These are phyloP conservation scores for Phoma herbarum DNA, from an alignment of 2,329 filamentous ascomycete species.

Conservation along the genomic window DNA sequence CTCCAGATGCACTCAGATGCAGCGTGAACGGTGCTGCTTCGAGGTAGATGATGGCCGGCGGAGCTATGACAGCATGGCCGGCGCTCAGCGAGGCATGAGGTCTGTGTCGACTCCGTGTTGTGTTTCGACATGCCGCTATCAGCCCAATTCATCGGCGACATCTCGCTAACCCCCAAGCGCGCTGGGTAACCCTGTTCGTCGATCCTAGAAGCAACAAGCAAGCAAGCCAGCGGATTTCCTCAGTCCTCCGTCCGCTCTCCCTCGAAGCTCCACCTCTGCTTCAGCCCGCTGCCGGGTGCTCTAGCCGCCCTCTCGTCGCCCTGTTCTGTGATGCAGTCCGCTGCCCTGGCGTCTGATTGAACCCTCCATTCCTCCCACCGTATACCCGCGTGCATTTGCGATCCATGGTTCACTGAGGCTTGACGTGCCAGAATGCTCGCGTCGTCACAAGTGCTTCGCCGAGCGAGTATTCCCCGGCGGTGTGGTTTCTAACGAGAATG, in stretches of 20 bases:
- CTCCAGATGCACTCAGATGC: conserved; percentile 13
- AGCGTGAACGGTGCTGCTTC: conserved; percentile 12
- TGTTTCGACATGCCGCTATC: conserved; percentile 46
- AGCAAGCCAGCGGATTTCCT: conserved; percentile 42
- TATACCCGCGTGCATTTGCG: conserved; percentile 31
- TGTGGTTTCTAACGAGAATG: conserved; percentile 53
- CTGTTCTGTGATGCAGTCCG: conserved; percentile 36
- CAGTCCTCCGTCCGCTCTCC: conserved; percentile 42
- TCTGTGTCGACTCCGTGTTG: conserved; percentile 42
- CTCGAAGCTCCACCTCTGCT: conserved; percentile 41
- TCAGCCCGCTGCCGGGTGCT: conserved; percentile 39
- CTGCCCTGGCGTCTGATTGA: conserved; percentile 31
- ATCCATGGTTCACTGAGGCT: conserved; percentile 38
- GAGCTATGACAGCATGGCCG: conserved; percentile 36
- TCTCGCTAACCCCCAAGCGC: conserved; percentile 43
- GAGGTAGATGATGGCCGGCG: conserved; percentile 11
- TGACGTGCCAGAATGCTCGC: conserved; percentile 54
- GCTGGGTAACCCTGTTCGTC: conserved; percentile 42
- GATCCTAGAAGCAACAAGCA: conserved; percentile 45
- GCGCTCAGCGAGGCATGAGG: conserved; percentile 37
- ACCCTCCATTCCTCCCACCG: conserved; percentile 29
- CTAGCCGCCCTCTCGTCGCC: conserved; percentile 32
- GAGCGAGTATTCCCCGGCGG: conserved; percentile 50
- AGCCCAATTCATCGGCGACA: conserved; percentile 42
- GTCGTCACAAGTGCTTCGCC: conserved; percentile 49